Conservation (phyloP, 371 early-diverging fungal species). For the Furculomyces boomerangus region DNA sequence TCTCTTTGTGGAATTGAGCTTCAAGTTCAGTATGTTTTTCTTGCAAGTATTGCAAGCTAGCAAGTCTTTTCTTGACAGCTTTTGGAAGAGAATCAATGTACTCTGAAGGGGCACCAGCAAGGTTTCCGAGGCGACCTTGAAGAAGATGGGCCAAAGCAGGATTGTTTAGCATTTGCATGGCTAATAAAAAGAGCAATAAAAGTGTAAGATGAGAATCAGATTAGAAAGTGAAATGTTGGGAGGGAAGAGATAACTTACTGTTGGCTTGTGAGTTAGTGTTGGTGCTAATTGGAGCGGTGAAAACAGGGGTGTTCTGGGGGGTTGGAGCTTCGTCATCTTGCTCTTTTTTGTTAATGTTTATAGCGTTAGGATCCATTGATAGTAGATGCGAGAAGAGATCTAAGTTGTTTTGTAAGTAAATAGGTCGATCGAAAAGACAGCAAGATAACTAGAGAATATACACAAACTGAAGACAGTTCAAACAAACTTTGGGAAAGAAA, state of each 20-base stretch:
- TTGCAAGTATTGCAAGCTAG: constrained; percentile 68
- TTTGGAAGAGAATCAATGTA: constrained; percentile 62
- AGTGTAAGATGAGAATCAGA: not conserved
- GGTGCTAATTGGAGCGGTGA: constrained; percentile 34
- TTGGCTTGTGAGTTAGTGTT: not conserved
- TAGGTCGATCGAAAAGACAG: too few species aligned
- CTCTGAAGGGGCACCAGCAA: constrained; percentile 62
- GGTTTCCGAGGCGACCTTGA: constrained; percentile 36
- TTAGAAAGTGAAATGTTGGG: not conserved
- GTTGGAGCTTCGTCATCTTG: constrained; percentile 38
- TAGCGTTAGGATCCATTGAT: constrained; percentile 16
- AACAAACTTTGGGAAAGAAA: too few species aligned
- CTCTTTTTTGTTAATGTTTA: constrained; percentile 28
- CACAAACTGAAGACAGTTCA: too few species aligned
- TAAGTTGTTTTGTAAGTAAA: too few species aligned
- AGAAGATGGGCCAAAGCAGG: constrained; percentile 21
- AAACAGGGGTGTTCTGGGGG: constrained; percentile 55
- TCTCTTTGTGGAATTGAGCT: constrained; percentile 69
- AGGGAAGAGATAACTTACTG: not conserved
- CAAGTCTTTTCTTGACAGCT: constrained; percentile 58
- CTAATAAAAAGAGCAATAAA: not conserved
- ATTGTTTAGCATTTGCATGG: constrained; percentile 9
- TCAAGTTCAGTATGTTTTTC: constrained; percentile 61
- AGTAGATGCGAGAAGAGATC: too few species aligned
- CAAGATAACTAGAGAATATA: too few species aligned